Evolutionary conservation across 2,329 filamentous ascomycete species (phyloP), one percentile per base, ranked within the genome.

Genomic region (Macrophomina tecta): DNA sequence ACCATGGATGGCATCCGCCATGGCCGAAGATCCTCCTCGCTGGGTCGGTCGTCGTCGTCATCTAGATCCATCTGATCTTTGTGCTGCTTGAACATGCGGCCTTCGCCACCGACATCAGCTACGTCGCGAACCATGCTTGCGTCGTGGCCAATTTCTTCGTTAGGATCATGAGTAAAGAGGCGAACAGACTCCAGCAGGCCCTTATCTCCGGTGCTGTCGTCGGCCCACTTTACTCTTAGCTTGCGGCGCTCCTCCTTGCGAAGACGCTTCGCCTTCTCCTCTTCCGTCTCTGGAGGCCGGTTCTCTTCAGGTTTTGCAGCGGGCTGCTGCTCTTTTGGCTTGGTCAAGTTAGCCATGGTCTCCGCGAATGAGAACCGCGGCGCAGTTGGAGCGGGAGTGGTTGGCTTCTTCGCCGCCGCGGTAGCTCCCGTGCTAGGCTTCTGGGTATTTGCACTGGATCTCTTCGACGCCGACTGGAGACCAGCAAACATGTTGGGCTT

Each of bases 181-280:
- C 87, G 86, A 65, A 92, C 82, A 70, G 91, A 82, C 1, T 89
- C 89, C 36, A 94, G 83, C 36, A 88, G 85, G 60, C 90, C 90
- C 0, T 87, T 84, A 73, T 89, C 91, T 30, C 42, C 58, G 28
- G 46, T 38, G 18, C 85, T 81, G 60, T 90, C 90, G 0, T 87
- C 84, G 74, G 89, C 91, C 84, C 91, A 94, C 6, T 81, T 85
- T 5, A 94, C 91, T 12, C 89, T 85, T 28, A 93, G 81, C 69
- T 90, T 87, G 42, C 90, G 85, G 58, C 91, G 86, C 67, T 87
- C 84, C 74, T 93, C 90, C 73, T 92, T 93, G 42, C 90, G 87
- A 4, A 92, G 80, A 11, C 91, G 86, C 72, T 88, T 90, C 1
- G 83, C 81, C 71, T 84, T 89, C 74, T 92, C 85, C 72, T 91